These are phyloP conservation scores for Colletotrichum paranaense DNA, from an alignment of 2,329 filamentous ascomycete species.

Conservation along the genomic window DNA sequence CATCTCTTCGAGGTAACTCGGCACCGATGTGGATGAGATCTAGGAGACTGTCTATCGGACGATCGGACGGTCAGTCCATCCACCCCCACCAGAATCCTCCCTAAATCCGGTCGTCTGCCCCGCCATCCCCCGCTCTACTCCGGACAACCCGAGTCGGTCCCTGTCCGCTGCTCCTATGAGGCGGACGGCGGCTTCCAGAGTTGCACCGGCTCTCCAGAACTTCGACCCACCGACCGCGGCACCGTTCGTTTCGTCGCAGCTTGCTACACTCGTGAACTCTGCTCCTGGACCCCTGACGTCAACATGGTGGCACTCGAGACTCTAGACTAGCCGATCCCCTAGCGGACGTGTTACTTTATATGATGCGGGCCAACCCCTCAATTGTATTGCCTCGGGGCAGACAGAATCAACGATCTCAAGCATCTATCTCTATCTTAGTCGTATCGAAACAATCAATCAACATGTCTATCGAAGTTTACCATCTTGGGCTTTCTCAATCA, in stretches of 20 bases:
- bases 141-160: slow-evolving; percentile 26
- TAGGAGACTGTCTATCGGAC: not conserved
- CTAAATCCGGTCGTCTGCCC: slow-evolving; percentile 13
- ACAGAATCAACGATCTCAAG: not conserved
- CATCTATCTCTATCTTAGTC: not conserved
- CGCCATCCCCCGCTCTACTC: slow-evolving; percentile 1
- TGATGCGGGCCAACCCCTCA: not conserved
- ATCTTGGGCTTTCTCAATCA: slow-evolving; percentile 36
- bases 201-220: slow-evolving; percentile 9
- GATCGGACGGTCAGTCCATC: slow-evolving; percentile 13
- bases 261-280: not conserved
- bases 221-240: not conserved
- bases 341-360: not conserved
- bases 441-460: not conserved
- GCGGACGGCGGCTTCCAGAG: slow-evolving; percentile 22
- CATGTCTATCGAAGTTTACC: slow-evolving; percentile 37
- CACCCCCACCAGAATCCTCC: not conserved
- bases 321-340: not conserved
- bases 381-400: not conserved
- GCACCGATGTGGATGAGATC: not conserved
- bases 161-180: slow-evolving; percentile 12
- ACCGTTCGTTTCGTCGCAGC: not conserved
- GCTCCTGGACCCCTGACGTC: slow-evolving; percentile 25
- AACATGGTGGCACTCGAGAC: slow-evolving; percentile 12
- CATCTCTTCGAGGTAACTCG: not conserved